Evolutionary conservation across 441 rosid genomes (phyloP), one percentile per base, ranked within the genome.

Genomic region (Pelargonium citronellum): DNA sequence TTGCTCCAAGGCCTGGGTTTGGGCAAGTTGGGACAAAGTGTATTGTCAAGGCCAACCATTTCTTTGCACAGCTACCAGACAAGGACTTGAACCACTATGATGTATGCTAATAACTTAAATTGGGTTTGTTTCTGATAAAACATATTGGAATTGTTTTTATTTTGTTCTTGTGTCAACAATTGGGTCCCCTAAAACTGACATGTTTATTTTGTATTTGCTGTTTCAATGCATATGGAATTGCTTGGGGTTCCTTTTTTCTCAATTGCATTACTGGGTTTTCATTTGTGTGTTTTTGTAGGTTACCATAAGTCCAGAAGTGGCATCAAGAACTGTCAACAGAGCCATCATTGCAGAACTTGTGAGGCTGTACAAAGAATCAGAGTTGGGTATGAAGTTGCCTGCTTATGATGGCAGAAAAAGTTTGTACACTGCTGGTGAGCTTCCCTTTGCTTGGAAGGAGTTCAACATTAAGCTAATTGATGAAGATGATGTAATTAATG

Each of bases 361-460:
- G 67, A 90, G 83, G 81, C 78, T 84, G 51, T 85, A 92, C 75
- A 88, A 83, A 83, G 98, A 91, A 78, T 86, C 99, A 71, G 95
- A 89, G 63, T 79, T 95, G 13, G 98, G 99, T 68, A 85, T 76
- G 82, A 84, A 93, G 78, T 83, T 95, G 66, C 99, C 98, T 60
- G 99, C 99, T 74, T 95, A 92, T 44, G 99, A 95, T 79, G 99
- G 99, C 80, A 83, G 93, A 77, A 95, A 88, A 82, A 88, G 92
- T 58, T 87, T 95, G 71, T 95, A 95, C 83, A 95, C 99, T 0
- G 98, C 99, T 64, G 99, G 98, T 64, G 89, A 88, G 66, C 93
- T 95, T 78, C 98, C 99, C 44, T 95, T 95, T 71, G 76, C 82
- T 65, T 83, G 89, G 88, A 92, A 90, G 82, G 97, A 92, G 83